Conservation (phyloP, 2,329 filamentous ascomycete genomes). For the Xylaria sp. region DNA sequence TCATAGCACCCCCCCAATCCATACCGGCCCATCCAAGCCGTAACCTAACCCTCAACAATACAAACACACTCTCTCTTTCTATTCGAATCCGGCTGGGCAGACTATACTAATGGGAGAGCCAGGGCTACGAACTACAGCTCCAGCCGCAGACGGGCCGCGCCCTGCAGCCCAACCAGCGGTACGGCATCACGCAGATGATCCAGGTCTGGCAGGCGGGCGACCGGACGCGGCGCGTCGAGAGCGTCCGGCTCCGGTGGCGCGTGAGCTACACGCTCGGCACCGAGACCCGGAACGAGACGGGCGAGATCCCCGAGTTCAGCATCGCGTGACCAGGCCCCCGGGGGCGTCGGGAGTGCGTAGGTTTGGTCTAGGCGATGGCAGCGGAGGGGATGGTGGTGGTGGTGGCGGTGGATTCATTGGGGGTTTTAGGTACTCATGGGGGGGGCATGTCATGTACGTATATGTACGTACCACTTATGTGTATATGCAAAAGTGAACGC, state of each 20-base stretch:
- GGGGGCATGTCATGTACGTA: too few species aligned
- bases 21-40: not conserved
- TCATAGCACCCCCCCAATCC: not conserved
- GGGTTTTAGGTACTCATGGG: too few species aligned
- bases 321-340: constrained; percentile 56
- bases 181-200: constrained; percentile 81
- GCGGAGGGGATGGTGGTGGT: not conserved
- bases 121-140: constrained; percentile 81
- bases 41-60: not conserved
- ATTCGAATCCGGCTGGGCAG: not conserved
- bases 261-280: constrained; percentile 74
- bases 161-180: constrained; percentile 71
- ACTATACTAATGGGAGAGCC: constrained; percentile 23
- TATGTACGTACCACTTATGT: too few species aligned
- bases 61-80: too few species aligned
- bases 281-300: constrained; percentile 75
- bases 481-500: too few species aligned
- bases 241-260: constrained; percentile 90
- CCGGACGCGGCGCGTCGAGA: constrained; percentile 66
- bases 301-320: constrained; percentile 78
- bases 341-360: not conserved
- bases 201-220: constrained; percentile 74
- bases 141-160: constrained; percentile 82
- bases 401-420: too few species aligned
- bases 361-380: too few species aligned